A percentile compares a stretch with the other conserved stretches of the same genome.
Evolutionary conservation across 192 early-diverging fungal species (phyloP).

Genomic region (Phycomyces blakesleeanus): DNA sequence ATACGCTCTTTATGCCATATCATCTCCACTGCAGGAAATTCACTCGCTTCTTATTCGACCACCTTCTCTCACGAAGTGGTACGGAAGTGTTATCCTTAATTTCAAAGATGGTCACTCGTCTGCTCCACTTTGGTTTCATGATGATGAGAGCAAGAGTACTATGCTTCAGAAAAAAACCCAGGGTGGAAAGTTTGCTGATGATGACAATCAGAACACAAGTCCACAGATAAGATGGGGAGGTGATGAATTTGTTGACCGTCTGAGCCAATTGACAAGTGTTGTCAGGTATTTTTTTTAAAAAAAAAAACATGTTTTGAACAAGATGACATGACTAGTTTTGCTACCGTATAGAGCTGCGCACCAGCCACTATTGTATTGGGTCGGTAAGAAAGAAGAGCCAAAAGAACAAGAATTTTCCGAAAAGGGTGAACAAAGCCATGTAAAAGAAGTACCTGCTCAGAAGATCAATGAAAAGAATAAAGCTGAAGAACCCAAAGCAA

Average conservation of each 20-base stretch:
- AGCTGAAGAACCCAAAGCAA: conserved; percentile 10
- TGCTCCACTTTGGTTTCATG: conserved; percentile 72
- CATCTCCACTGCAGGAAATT: conserved; percentile 52
- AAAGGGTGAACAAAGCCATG: too few relatives aligned
- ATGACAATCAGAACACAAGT: conserved; percentile 10
- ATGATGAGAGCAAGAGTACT: conserved; percentile 60
- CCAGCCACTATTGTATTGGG: too few relatives aligned
- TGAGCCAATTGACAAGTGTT: conserved; percentile 40
- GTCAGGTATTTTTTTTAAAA: conserved; percentile 25
- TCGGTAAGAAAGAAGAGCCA: not conserved
- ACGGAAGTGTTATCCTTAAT: conserved; percentile 66
- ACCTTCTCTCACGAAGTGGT: conserved; percentile 63
- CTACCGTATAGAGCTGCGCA: conserved; percentile 3
- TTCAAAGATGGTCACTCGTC: conserved; percentile 57
- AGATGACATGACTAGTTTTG: not conserved
- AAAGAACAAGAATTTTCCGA: not conserved
- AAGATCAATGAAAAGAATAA: conserved; percentile 1
- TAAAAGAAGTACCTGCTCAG: not conserved
- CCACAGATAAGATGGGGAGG: conserved; percentile 57
- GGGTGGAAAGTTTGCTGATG: conserved; percentile 4
- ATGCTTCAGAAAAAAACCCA: conserved; percentile 30
- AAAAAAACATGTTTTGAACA: not conserved
- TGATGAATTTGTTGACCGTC: conserved; percentile 60
- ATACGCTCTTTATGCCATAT: conserved; percentile 57
- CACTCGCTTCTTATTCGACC: conserved; percentile 62